A percentile compares a stretch with the other conserved stretches of the same genome.
phyloP scores from a whole-genome alignment of 805 yeast species.

The Wickerhamomyces silvicola region DNA sequence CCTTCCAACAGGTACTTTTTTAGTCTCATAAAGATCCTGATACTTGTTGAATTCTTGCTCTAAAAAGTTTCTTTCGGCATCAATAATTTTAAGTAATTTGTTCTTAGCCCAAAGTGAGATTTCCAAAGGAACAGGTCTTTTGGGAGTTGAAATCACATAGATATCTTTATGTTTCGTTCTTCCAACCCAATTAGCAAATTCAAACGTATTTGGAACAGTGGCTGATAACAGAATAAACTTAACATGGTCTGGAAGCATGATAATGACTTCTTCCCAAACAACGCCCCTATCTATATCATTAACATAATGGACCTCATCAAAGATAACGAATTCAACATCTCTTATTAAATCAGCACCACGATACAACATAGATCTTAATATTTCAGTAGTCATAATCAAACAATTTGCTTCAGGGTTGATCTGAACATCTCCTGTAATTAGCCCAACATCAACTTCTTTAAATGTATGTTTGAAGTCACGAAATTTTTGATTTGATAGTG shows the following conservation, averaged over 20 bases:
- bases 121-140: slow-evolving; percentile 94
- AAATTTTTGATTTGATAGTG: slow-evolving; percentile 83
- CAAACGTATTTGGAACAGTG: slow-evolving; percentile 97
- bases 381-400: slow-evolving; percentile 96
- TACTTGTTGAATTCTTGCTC: slow-evolving; percentile 60
- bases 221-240: slow-evolving; percentile 89
- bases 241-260: slow-evolving; percentile 95
- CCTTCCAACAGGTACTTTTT: slow-evolving; percentile 33
- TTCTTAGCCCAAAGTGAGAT: slow-evolving; percentile 80
- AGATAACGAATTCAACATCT: slow-evolving; percentile 95
- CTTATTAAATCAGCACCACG: slow-evolving; percentile 94
- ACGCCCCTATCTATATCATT: slow-evolving; percentile 97
- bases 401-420: slow-evolving; percentile 96
- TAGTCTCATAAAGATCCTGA: slow-evolving; percentile 40
- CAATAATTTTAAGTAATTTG: slow-evolving; percentile 65
- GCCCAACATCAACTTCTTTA: slow-evolving; percentile 81
- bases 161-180: slow-evolving; percentile 94
- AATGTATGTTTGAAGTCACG: slow-evolving; percentile 80
- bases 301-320: slow-evolving; percentile 97
- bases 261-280: slow-evolving; percentile 98
- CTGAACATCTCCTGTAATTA: slow-evolving; percentile 96
- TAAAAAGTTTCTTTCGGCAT: slow-evolving; percentile 62
- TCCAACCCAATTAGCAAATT: slow-evolving; percentile 98
- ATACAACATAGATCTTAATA: slow-evolving; percentile 89
- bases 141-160: slow-evolving; percentile 92